phyloP scores from a whole-genome alignment of 495 filamentous ascomycete genomes.

The Penicillium lividum region DNA sequence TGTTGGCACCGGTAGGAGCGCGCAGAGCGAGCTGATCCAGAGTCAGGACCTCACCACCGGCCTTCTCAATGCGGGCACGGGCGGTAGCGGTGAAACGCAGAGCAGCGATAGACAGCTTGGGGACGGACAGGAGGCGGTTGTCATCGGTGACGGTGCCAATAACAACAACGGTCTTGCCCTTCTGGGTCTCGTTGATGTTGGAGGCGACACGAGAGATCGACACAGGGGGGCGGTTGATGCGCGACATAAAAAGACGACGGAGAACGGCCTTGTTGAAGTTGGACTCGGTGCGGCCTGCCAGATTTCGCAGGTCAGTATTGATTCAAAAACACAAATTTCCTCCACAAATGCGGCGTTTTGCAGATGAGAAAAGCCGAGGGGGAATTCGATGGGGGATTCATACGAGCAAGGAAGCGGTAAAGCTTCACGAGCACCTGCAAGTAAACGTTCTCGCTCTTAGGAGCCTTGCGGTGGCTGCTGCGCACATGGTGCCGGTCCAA shows the following conservation, averaged over 20 bases:
- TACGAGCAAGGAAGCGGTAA: conserved; percentile 97
- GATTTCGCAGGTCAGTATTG: conserved; percentile 21
- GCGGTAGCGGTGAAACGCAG: conserved; percentile 95
- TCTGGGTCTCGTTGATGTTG: conserved; percentile 63
- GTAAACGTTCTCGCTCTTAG: conserved; percentile 98
- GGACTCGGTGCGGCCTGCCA: conserved; percentile 85
- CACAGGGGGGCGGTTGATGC: conserved; percentile 93
- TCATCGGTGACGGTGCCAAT: conserved; percentile 96
- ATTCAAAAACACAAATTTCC: conserved; percentile 8
- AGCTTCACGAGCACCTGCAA: conserved; percentile 97
- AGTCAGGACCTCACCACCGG: conserved; percentile 91
- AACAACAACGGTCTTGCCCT: conserved; percentile 88
- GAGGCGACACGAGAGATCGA: conserved; percentile 85
- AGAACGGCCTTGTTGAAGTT: conserved; percentile 97
- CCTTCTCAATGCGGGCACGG: conserved; percentile 85
- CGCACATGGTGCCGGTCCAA: conserved; percentile 81
- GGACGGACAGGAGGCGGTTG: conserved; percentile 83
- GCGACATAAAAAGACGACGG: conserved; percentile 94
- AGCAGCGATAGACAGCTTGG: conserved; percentile 89
- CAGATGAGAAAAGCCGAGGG: neutral
- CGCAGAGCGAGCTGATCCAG: conserved; percentile 94
- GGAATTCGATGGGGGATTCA: conserved; percentile 39
- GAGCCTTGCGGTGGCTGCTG: conserved; percentile 85
- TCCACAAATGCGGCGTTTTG: conserved; percentile 10
- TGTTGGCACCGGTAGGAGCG: conserved; percentile 91